Evolutionary conservation across 2,329 filamentous ascomycete genomes (phyloP).

Genomic region (Diaporthe sp.): DNA sequence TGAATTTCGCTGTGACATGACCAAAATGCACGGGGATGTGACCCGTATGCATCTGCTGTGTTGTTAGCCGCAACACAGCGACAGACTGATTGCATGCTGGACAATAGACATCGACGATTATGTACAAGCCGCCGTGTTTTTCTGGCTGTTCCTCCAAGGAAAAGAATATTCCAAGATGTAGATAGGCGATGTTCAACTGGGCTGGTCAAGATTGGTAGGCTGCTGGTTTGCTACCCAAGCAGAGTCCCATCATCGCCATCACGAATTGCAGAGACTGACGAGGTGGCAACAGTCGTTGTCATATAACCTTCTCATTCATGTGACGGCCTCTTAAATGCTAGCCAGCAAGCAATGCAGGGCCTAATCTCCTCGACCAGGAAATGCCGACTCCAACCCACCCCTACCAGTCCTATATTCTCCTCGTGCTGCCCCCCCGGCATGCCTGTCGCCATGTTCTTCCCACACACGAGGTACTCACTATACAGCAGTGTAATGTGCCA

Average conservation of each 20-base stretch:
- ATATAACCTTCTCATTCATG: neutral
- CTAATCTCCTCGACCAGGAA: neutral
- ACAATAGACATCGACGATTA: neutral
- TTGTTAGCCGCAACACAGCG: neutral
- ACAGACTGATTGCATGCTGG: neutral
- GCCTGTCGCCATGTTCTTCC: neutral
- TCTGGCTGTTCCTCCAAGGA: neutral
- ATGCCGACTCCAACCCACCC: neutral
- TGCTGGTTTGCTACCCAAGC: neutral
- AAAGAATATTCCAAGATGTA: neutral
- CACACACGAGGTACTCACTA: neutral
- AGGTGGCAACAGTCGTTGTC: neutral
- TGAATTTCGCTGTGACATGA: neutral
- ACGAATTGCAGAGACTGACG: neutral
- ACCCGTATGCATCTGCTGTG: too few species aligned
- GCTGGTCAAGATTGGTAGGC: neutral
- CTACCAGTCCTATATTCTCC: neutral
- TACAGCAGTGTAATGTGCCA: neutral
- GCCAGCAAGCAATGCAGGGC: constrained; percentile 26
- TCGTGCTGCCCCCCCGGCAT: neutral
- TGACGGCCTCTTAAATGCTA: constrained; percentile 3
- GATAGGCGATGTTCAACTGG: neutral
- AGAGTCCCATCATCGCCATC: neutral
- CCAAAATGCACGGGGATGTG: too few species aligned
- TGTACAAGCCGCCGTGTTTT: neutral